Conservation (phyloP, 1,284 basidiomycete species). For the Trichosporon faecale region DNA sequence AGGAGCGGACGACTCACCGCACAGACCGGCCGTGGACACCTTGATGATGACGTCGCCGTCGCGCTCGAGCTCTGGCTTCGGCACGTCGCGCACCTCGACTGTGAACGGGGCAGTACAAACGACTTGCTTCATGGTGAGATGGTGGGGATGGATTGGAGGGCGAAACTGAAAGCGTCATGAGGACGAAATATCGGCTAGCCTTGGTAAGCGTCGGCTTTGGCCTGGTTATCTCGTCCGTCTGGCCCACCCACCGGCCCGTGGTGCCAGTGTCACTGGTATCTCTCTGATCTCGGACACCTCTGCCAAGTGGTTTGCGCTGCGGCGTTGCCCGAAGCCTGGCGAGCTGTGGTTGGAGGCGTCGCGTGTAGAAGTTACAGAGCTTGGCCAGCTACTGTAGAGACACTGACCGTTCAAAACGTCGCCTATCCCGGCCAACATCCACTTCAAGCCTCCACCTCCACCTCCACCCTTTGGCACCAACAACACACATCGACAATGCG, state of each 20-base stretch:
- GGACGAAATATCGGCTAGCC: not conserved
- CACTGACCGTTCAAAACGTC: too few relatives aligned
- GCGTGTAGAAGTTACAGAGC: too few relatives aligned
- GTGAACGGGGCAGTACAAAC: slow-evolving; percentile 33
- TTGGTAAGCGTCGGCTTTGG: not conserved
- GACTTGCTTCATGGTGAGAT: slow-evolving; percentile 24
- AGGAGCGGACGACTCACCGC: slow-evolving; percentile 32
- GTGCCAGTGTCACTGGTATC: too few relatives aligned
- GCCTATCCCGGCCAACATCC: too few relatives aligned
- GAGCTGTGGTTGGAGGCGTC: too few relatives aligned
- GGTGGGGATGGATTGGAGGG: not conserved
- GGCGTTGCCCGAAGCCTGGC: too few relatives aligned
- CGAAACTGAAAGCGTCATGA: not conserved
- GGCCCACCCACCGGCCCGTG: not conserved
- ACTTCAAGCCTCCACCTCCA: too few relatives aligned
- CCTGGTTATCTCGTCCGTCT: not conserved
- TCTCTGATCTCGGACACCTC: too few relatives aligned
- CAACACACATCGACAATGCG: too few relatives aligned
- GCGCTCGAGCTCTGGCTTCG: slow-evolving; percentile 33
- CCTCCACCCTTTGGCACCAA: too few relatives aligned
- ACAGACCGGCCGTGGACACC: slow-evolving; percentile 40
- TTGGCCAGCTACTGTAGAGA: too few relatives aligned
- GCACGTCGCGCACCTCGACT: slow-evolving; percentile 36
- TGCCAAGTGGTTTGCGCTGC: too few relatives aligned
- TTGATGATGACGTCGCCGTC: slow-evolving; percentile 44